Conservation (phyloP, 2,329 filamentous ascomycete species). For the Fusarium haematococcum region DNA sequence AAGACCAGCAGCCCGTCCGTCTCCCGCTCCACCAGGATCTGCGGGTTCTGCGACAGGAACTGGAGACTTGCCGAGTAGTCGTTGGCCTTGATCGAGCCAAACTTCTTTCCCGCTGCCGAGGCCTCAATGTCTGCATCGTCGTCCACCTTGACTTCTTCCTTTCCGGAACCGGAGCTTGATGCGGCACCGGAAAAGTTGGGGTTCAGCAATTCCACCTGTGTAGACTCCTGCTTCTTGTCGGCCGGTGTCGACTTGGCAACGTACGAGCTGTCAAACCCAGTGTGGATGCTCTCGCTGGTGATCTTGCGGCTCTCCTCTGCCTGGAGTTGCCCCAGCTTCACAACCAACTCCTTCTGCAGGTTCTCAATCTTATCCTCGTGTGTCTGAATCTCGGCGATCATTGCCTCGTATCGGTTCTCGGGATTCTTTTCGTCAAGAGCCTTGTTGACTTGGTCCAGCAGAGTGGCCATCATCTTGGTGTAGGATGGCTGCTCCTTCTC, state of each 20-base stretch:
- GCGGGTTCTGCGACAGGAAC: slow-evolving; percentile 83
- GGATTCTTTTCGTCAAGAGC: slow-evolving; percentile 82
- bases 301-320: slow-evolving; percentile 90
- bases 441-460: slow-evolving; percentile 92
- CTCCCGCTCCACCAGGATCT: slow-evolving; percentile 84
- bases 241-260: slow-evolving; percentile 71
- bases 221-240: slow-evolving; percentile 61
- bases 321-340: slow-evolving; percentile 84
- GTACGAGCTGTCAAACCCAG: slow-evolving; percentile 89
- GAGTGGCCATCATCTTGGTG: slow-evolving; percentile 97
- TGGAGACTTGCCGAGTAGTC: slow-evolving; percentile 80
- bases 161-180: slow-evolving; percentile 20
- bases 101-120: slow-evolving; percentile 81
- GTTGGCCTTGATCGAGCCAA: slow-evolving; percentile 80
- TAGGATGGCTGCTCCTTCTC: slow-evolving; percentile 84
- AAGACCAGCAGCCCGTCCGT: slow-evolving; percentile 91
- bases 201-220: slow-evolving; percentile 81
- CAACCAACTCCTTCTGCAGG: slow-evolving; percentile 79
- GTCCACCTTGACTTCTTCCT: slow-evolving; percentile 49
- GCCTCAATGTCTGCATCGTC: slow-evolving; percentile 82
- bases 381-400: slow-evolving; percentile 80
- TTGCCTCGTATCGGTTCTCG: slow-evolving; percentile 76
- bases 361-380: slow-evolving; percentile 83
- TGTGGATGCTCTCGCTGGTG: slow-evolving; percentile 89
- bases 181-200: slow-evolving; percentile 59